Conservation (phyloP, 805 yeast species). For the Lipomyces sp. region DNA sequence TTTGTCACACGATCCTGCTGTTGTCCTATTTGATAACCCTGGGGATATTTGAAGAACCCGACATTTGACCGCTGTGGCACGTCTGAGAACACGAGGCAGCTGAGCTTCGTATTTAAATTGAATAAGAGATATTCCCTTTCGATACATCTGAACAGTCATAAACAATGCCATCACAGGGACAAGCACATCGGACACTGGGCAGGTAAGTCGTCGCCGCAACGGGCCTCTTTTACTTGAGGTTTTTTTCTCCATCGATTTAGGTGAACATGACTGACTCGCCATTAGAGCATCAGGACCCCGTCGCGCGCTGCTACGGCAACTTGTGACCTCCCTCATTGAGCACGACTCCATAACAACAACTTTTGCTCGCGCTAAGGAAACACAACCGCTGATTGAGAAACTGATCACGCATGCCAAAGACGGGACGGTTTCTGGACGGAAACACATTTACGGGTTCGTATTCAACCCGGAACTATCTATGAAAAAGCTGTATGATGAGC, state of each 20-base stretch:
- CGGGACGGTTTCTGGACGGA: slow-evolving; percentile 35
- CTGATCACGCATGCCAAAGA: slow-evolving; percentile 64
- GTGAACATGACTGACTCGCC: background rate
- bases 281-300: slow-evolving; percentile 30
- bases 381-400: slow-evolving; percentile 66
- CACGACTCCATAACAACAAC: slow-evolving; percentile 76
- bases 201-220: slow-evolving; percentile 18
- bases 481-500: slow-evolving; percentile 69
- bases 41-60: background rate
- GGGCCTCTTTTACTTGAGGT: no score
- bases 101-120: background rate
- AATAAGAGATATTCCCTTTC: background rate
- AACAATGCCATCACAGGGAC: slow-evolving; percentile 36
- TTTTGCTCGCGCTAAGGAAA: slow-evolving; percentile 72
- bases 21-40: background rate
- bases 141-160: slow-evolving; percentile 1
- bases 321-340: slow-evolving; percentile 68
- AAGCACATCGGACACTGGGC: slow-evolving; percentile 33
- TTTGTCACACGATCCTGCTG: background rate
- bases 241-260: background rate
- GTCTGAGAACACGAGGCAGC: background rate
- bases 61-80: background rate
- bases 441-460: slow-evolving; percentile 49
- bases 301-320: slow-evolving; percentile 53
- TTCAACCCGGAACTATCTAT: slow-evolving; percentile 56